These are phyloP conservation scores for Takakia lepidozioides DNA, from an alignment of 225 moss, liverwort and hornwort genomes.

Conservation along the genomic window DNA sequence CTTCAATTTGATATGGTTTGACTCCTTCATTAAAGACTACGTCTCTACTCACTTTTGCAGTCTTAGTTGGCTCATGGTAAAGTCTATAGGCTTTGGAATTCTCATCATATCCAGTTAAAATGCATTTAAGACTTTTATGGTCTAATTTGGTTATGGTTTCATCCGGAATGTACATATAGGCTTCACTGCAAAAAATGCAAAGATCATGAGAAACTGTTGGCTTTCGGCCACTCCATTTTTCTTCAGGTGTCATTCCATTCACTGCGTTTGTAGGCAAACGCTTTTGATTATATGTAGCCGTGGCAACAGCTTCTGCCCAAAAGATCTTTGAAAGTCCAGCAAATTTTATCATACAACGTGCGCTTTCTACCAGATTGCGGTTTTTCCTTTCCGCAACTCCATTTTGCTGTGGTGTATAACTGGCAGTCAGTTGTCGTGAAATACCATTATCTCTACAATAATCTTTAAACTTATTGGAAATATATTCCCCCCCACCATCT, in stretches of 20 bases:
- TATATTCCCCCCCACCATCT: background rate
- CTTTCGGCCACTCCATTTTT: slow-evolving; percentile 1
- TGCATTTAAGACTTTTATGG: background rate
- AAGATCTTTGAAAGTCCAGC: background rate
- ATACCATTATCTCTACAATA: slow-evolving; percentile 1
- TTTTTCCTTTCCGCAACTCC: background rate
- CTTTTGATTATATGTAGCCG: background rate
- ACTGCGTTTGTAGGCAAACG: background rate
- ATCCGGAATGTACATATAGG: background rate
- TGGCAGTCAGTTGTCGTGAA: background rate
- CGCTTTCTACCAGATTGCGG: background rate
- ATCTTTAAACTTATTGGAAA: background rate
- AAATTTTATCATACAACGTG: background rate
- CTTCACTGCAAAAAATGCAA: background rate
- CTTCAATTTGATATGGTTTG: background rate
- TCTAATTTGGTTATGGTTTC: background rate
- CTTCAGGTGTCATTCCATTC: background rate
- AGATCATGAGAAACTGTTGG: background rate
- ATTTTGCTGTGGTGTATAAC: slow-evolving; percentile 2
- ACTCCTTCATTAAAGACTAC: background rate
- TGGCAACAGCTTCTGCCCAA: background rate
- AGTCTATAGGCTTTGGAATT: background rate
- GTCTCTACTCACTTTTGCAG: background rate
- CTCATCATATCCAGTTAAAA: background rate
- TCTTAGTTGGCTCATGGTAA: slow-evolving; percentile 1